Conservation (phyloP, 2,329 filamentous ascomycete species). For the Fusarium hainanense region DNA sequence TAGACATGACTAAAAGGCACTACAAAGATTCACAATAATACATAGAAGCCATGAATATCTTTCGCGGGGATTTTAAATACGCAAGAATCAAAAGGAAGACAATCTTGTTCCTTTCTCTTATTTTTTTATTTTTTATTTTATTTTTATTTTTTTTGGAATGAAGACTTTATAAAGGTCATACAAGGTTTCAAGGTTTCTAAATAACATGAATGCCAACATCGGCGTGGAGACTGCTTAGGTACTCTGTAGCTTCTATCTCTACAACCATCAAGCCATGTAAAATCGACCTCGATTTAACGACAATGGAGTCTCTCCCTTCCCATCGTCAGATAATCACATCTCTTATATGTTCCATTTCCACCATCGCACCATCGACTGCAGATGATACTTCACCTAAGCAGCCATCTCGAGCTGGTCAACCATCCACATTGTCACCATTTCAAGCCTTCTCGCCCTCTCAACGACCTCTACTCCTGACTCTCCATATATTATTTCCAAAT, state of each 20-base stretch:
- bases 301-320: conserved; percentile 48
- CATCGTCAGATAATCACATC: conserved; percentile 60
- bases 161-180: no score
- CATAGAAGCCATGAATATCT: neutral
- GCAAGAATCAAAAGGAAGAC: neutral
- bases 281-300: neutral
- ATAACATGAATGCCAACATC: neutral
- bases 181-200: no score
- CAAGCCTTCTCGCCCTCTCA: conserved; percentile 46
- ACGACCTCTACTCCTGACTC: conserved; percentile 74
- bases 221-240: conserved; percentile 7
- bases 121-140: neutral
- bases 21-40: conserved; percentile 20
- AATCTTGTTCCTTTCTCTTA: neutral
- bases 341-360: conserved; percentile 58
- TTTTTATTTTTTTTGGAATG: neutral
- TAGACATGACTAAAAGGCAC: neutral
- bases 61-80: neutral
- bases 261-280: conserved; percentile 16
- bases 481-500: conserved; percentile 87
- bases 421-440: conserved; percentile 31
- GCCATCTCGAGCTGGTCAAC: conserved; percentile 23
- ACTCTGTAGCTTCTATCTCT: neutral
- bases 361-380: conserved; percentile 23
- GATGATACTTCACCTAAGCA: conserved; percentile 12